Evolutionary conservation across 2,329 filamentous ascomycete genomes (phyloP).

Genomic region (Alternaria sp.): DNA sequence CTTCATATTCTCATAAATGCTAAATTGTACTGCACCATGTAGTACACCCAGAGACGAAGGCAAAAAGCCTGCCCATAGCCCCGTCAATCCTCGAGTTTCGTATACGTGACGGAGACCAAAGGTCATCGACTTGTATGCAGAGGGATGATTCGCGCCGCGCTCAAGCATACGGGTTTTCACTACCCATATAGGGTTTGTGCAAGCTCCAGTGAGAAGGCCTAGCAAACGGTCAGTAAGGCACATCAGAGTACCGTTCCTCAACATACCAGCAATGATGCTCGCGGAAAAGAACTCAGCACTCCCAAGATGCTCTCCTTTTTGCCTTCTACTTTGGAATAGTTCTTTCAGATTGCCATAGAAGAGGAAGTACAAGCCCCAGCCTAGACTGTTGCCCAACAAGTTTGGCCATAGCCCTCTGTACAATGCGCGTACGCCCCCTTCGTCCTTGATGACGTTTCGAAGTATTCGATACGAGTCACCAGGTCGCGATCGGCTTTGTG

Average conservation of each 20-base stretch:
- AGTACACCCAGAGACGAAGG: constrained; percentile 86
- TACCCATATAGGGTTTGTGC: constrained; percentile 98
- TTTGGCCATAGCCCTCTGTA: constrained; percentile 94
- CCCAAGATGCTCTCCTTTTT: constrained; percentile 57
- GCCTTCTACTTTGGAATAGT: constrained; percentile 55
- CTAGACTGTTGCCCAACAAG: constrained; percentile 85
- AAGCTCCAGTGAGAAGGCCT: constrained; percentile 78
- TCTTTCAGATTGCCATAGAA: constrained; percentile 70
- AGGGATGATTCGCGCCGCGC: constrained; percentile 75
- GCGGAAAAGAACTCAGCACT: constrained; percentile 82
- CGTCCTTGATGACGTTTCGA: constrained; percentile 61
- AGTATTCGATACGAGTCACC: constrained; percentile 65
- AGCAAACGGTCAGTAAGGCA: constrained; percentile 18
- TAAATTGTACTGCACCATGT: constrained; percentile 95
- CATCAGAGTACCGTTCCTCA: background rate
- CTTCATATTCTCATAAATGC: constrained; percentile 85
- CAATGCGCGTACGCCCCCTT: constrained; percentile 71
- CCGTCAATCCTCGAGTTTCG: constrained; percentile 74
- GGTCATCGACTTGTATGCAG: constrained; percentile 82
- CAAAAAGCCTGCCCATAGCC: constrained; percentile 87
- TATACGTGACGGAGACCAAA: constrained; percentile 75
- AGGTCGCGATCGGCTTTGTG: constrained; percentile 53
- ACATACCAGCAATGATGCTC: constrained; percentile 68
- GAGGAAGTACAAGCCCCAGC: constrained; percentile 94
- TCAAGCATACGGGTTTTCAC: constrained; percentile 97